Evolutionary conservation across 1,284 basidiomycete species (phyloP), one percentile per base, ranked within the genome.

Genomic region (Malassezia furfur): DNA sequence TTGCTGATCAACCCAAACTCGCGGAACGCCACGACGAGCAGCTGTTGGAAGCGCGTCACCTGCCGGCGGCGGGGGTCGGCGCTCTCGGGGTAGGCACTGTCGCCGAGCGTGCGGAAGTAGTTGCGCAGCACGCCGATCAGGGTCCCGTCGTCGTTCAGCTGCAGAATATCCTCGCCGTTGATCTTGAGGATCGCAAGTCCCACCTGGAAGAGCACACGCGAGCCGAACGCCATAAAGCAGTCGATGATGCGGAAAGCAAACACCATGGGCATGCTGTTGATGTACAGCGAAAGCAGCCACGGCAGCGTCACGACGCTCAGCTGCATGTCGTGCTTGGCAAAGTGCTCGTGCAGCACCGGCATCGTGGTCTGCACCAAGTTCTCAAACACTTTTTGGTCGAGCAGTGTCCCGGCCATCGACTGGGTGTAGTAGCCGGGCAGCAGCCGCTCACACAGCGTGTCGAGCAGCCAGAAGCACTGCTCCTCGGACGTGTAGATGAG

Each of bases 191-290:
- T 94, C 14, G 94, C 94, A 85, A 77, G 61, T 5, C 88, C 90
- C 54, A 93, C 85, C 81, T 98, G 93, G 80, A 98, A 98, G 43
- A 98, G 78, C 12, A 98, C 94, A 70, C 91, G 96, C 2, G 93
- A 90, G 0, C 94, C 94, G 89, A 96, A 96, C 62, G 91, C 91
- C 79, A 98, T 88, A 77, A 99, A 94, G 76, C 94, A 99, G 75
- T 99, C 94, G 2, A 96, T 89, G 70, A 99, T 91, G 44, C 94
- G 84, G 80, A 96, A 98, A 0, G 94, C 93, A 72, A 98, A 98
- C 45, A 98, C 85, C 83, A 98, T 87, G 0, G 94, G 94, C 90
- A 98, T 96, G 67, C 89, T 93, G 78, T 96, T 96, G 78, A 98
- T 96, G 76, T 85, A 91, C 62, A 89, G 49, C 51, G 53, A 79